Conservation (phyloP, 2,329 filamentous ascomycete species). For the Nigrospora sphaerica region DNA sequence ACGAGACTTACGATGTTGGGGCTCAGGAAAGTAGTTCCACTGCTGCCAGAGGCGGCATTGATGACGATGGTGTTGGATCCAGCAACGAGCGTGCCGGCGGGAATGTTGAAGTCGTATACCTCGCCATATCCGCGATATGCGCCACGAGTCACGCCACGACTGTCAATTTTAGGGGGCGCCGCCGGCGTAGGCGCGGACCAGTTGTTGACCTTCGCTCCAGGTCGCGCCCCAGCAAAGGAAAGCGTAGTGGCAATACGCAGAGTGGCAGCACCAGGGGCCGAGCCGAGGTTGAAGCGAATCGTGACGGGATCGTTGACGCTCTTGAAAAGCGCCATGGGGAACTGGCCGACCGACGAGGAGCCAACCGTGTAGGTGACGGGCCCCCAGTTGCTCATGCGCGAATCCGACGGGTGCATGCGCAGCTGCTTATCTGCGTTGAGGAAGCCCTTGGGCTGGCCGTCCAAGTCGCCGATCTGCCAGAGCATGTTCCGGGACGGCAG, state of each 20-base stretch:
- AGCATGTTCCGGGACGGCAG: constrained; percentile 41
- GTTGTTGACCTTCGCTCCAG: constrained; percentile 48
- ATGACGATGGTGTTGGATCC: constrained; percentile 60
- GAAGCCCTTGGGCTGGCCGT: constrained; percentile 58
- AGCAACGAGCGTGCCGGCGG: constrained; percentile 48
- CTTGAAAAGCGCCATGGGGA: constrained; percentile 63
- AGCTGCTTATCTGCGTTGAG: constrained; percentile 60
- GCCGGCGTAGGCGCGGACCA: constrained; percentile 40
- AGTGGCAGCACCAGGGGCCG: constrained; percentile 46
- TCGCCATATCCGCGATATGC: constrained; percentile 59
- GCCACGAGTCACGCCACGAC: constrained; percentile 57
- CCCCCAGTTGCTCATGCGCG: constrained; percentile 55
- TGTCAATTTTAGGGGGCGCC: constrained; percentile 56
- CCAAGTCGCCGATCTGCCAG: constrained; percentile 59
- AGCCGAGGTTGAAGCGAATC: constrained; percentile 50
- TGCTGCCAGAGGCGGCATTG: constrained; percentile 49
- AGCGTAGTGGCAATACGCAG: constrained; percentile 60
- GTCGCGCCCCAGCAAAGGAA: constrained; percentile 52
- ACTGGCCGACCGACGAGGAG: constrained; percentile 39
- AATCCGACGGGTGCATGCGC: constrained; percentile 62
- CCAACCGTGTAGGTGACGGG: constrained; percentile 56
- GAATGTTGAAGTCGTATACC: constrained; percentile 55
- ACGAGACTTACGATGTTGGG: constrained; percentile 43
- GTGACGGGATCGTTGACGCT: constrained; percentile 50
- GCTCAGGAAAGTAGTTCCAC: constrained; percentile 44